Base-by-base conservation (phyloP, 768 basidiomycete genomes). In the Leucosporidium scottii region DNA sequence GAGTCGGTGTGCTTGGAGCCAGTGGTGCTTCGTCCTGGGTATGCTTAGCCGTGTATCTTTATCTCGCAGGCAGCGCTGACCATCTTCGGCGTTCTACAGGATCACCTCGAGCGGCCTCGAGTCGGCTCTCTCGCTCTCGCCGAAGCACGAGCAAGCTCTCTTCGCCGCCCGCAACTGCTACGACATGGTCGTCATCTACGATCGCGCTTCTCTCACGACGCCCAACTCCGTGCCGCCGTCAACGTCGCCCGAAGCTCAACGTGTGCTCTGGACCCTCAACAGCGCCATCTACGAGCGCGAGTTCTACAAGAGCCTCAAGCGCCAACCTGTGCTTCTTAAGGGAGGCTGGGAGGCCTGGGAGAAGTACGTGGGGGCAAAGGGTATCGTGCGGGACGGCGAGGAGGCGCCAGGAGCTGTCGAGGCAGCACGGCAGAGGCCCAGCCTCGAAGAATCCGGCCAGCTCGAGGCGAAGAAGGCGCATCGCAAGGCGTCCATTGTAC, bases 261-360 rank as follows among this genome's bases (percentile, higher is more conserved):
- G 61, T 1, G 58, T 31, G 17, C 61, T 72, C 2, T 74, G 47
- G 61, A 70, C 64, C 25, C 82, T 93, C 28, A 81, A 86, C 62
- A 81, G 83, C 15, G 83, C 86, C 3, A 89, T 96, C 53, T 87
- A 84, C 77, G 88, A 88, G 73, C 81, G 81, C 30, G 87, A 87
- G 20, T 90, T 89, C 75, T 79, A 67, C 23, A 78, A 83, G 74
- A 88, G 87, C 76, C 80, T 86, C 65, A 75, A 78, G 64, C 81
- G 88, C 54, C 84, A 85, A 73, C 93, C 94, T 1, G 85, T 92
- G 78, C 78, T 96, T 70, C 84, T 98, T 30, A 81, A 87, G 7
- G 94, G 93, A 4, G 94, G 94, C 1, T 80, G 91, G 57, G 83
- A 86, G 58, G 89, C 86, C 4, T 98, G 93, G 92, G 85, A 83